phyloP scores from a whole-genome alignment of 257 asterid genomes.

The Misopates orontium region DNA sequence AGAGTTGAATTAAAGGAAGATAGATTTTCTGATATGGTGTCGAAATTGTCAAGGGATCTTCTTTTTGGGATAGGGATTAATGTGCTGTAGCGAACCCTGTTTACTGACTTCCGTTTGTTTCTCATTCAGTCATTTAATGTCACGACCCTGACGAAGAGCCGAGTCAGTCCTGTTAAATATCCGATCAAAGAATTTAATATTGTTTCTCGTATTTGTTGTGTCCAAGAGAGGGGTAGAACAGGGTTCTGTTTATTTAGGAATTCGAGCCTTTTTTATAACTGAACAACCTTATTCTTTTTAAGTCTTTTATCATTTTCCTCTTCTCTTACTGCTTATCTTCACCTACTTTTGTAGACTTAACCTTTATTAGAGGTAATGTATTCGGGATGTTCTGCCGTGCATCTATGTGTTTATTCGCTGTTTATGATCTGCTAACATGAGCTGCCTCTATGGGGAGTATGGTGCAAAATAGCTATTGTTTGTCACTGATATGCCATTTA shows the following conservation, averaged over 20 bases:
- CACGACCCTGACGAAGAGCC: too few species aligned
- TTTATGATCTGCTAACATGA: slow-evolving; percentile 16
- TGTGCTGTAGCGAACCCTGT: too few species aligned
- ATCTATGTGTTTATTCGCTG: neutral
- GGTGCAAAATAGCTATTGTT: slow-evolving; percentile 19
- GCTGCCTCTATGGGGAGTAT: slow-evolving; percentile 18
- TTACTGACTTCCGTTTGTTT: too few species aligned
- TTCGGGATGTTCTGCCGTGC: neutral
- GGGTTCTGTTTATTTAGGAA: neutral
- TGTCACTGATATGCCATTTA: slow-evolving; percentile 11
- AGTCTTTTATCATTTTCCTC: neutral
- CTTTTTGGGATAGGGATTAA: too few species aligned
- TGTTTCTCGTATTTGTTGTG: too few species aligned
- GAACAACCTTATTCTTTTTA: slow-evolving; percentile 6
- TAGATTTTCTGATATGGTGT: too few species aligned
- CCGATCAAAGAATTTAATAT: too few species aligned
- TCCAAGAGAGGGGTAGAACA: neutral
- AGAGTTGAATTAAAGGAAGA: too few species aligned
- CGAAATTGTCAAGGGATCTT: too few species aligned
- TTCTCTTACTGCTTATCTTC: slow-evolving; percentile 7
- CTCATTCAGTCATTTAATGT: too few species aligned
- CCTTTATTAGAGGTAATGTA: neutral
- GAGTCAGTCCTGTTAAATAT: too few species aligned
- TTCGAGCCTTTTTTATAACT: slow-evolving; percentile 6
- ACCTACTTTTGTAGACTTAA: neutral